Base-by-base conservation (phyloP, 495 filamentous ascomycete genomes). In the Trichoderma erinaceum region DNA sequence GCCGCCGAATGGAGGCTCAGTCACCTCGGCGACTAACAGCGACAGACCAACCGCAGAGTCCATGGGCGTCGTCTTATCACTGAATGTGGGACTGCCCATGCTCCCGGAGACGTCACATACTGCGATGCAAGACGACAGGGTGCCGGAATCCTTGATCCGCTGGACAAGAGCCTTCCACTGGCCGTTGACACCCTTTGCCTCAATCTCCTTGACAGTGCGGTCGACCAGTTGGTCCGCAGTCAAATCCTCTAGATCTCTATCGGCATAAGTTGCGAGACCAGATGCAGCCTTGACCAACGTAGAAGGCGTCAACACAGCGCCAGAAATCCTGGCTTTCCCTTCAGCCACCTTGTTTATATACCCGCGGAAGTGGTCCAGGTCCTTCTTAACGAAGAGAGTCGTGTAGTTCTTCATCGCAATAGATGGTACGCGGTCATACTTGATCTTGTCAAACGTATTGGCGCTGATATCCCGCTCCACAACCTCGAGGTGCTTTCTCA, bases 121-220 rank as follows among this genome's bases (percentile, higher is more conserved):
- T 18, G 79, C 78, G 61, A 84, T 82, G 41, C 76, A 75, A 16
- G 71, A 76, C 25, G 75, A 69, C 12, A 85, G 69, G 0, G 74
- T 78, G 25, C 82, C 81, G 13, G 72, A 77, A 68, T 81, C 79
- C n/a, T 75, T 75, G 69, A 83, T 75, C 5, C 80, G 76, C 71
- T 80, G 74, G 25, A 85, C 81, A 0, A 84, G 72, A 1, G 79
- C 74, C 35, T 81, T 79, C 81, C 81, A 83, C 71, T 83, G 81
- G 18, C 71, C 76, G 41, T 81, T 72, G 25, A 74, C n/a, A n/a
- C 77, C 74, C 46, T 76, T 71, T 5, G 23, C 11, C 21, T 71
- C 64, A 2, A 77, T 66, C 3, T 27, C 58, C 4, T 25, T 58
- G 23, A 72, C 8, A 3, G n/a, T 64, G 32, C 16, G 56, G 16